phyloP scores from a whole-genome alignment of 805 yeast species.

The Kluyveromyces siamensis region DNA sequence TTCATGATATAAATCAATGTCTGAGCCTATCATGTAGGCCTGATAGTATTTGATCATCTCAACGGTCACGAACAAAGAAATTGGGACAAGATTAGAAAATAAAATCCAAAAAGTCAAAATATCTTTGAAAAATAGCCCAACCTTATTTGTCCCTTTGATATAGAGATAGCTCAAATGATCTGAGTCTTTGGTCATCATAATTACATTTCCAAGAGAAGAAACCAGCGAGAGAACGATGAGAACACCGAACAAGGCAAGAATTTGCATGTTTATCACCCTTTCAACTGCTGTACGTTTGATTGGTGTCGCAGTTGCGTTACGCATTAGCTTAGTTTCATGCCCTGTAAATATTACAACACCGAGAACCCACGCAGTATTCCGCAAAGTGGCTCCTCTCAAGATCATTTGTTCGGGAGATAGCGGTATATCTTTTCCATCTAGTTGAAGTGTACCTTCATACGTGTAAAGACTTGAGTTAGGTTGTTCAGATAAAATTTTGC shows the following conservation, averaged over 20 bases:
- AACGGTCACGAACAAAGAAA: slow-evolving; percentile 90
- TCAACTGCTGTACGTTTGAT: slow-evolving; percentile 96
- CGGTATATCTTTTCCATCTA: slow-evolving; percentile 55
- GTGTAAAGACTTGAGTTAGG: slow-evolving; percentile 94
- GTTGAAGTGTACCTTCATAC: slow-evolving; percentile 71
- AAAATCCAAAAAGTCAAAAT: slow-evolving; percentile 91
- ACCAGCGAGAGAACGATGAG: slow-evolving; percentile 66
- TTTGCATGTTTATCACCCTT: slow-evolving; percentile 86
- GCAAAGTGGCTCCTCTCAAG: slow-evolving; percentile 87
- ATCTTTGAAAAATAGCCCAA: slow-evolving; percentile 72
- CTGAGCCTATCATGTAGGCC: slow-evolving; percentile 89
- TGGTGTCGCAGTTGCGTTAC: slow-evolving; percentile 98
- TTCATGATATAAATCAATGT: slow-evolving; percentile 84
- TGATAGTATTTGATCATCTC: slow-evolving; percentile 94
- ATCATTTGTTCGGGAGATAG: slow-evolving; percentile 85
- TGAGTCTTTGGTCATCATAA: slow-evolving; percentile 49
- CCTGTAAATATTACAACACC: slow-evolving; percentile 95
- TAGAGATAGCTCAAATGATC: slow-evolving; percentile 53
- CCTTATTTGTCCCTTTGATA: slow-evolving; percentile 59
- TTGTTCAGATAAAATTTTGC: slow-evolving; percentile 70
- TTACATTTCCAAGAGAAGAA: slow-evolving; percentile 82
- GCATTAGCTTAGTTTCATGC: slow-evolving; percentile 95
- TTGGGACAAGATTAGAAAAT: slow-evolving; percentile 95
- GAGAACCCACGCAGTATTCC: slow-evolving; percentile 92
- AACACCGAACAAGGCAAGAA: slow-evolving; percentile 76